Evolutionary conservation across 768 basidiomycete species (phyloP).

Genomic region (Auricularia cornea): DNA sequence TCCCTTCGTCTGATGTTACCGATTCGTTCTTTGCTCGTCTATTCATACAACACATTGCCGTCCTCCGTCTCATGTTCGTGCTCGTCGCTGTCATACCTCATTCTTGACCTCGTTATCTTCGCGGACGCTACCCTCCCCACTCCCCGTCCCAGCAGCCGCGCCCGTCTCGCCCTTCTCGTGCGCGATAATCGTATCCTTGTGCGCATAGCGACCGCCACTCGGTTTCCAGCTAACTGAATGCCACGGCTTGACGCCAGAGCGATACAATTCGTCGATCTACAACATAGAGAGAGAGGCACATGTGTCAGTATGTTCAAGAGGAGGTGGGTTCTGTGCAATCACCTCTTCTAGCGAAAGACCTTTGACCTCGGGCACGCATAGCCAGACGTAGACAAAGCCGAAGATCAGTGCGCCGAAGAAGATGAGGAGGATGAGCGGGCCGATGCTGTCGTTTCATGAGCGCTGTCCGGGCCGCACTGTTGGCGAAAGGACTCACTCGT

Average conservation of each 20-base stretch:
- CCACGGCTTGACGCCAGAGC: constrained; percentile 61
- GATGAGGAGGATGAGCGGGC: constrained; percentile 65
- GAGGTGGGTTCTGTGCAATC: constrained; percentile 15
- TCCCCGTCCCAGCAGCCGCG: not conserved
- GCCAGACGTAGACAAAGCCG: constrained; percentile 63
- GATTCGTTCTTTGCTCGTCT: too few species aligned
- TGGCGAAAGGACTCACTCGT: constrained; percentile 26
- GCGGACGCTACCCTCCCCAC: not conserved
- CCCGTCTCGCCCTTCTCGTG: not conserved
- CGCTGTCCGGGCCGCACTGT: not conserved
- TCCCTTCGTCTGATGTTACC: too few species aligned
- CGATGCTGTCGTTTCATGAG: constrained; percentile 35
- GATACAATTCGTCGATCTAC: constrained; percentile 74
- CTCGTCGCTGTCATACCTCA: not conserved
- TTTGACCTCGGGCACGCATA: constrained; percentile 75
- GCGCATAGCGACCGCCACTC: constrained; percentile 12
- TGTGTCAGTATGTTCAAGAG: not conserved
- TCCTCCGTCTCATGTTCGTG: too few species aligned
- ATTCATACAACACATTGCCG: too few species aligned
- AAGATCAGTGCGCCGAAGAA: constrained; percentile 69
- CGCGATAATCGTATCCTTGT: not conserved
- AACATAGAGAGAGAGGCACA: too few species aligned
- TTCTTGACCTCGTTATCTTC: not conserved
- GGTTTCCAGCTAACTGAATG: constrained; percentile 52
- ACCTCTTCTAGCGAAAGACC: constrained; percentile 58